Base-by-base conservation (phyloP, 495 filamentous ascomycete species). In the Penicillium maclennaniae region DNA sequence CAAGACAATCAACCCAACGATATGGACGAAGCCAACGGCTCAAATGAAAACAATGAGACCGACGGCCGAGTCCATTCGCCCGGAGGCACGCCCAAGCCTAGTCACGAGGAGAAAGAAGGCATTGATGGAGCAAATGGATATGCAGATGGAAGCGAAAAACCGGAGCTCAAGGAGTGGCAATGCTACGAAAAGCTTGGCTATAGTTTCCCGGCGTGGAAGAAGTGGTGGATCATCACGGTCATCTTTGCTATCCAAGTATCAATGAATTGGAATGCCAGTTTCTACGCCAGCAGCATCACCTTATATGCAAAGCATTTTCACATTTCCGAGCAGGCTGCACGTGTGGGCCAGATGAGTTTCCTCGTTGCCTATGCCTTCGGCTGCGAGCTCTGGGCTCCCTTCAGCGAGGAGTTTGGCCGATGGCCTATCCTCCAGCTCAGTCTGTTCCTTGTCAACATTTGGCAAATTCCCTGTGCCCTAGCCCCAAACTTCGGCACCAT, bases 261-360 rank as follows among this genome's bases (percentile, higher is more conserved):
- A 2, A 92, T 92, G 88, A 92, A 92, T 73, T 88, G 89, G 76
- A 91, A 91, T 71, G 85, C 86, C 19, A 83, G 80, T 42, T 76
- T 89, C 12, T 91, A 88, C 67, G 79, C 83, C 21, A 88, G 88
- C 64, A 86, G 79, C 27, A 67, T 89, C 36, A 59, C 47, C 0
- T 81, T 82, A 6, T 83, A 90, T 52, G 72, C 82, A 7, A 71
- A 81, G 27, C 69, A 87, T 34, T 91, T 87, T 65, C 28, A 68
- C 12, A 80, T 91, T 53, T 83, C 80, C 52, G 69, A 72, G 34
- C 84, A 88, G 59, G 79, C 79, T 0, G 87, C 86, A 5, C 79
- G 87, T 12, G 65, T 78, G 16, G 87, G 87, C 25, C 83, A 86
- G 31, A 83, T 84, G 64, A 77, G 84, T 54, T 92, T 89, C 68